These are phyloP conservation scores for Lithocarpus polystachyus DNA, from an alignment of 306 rosid genomes.

Conservation along the genomic window DNA sequence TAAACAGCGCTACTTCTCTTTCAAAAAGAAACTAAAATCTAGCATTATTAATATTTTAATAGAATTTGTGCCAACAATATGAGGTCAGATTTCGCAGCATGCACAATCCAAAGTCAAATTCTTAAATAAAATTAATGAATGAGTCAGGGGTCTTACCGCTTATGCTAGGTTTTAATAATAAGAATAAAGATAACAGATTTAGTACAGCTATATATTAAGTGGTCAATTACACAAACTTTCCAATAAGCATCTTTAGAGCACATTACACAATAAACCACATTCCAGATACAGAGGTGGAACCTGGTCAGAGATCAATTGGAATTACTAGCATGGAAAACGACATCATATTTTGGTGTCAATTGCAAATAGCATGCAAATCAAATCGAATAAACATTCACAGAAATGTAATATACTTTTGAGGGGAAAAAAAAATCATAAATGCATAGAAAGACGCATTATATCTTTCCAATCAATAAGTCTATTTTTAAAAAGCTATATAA, in stretches of 20 bases:
- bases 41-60: too few species aligned
- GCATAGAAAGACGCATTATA: too few species aligned
- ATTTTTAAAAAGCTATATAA: too few species aligned
- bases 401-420: too few species aligned
- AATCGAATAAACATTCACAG: too few species aligned
- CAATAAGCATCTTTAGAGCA: slow-evolving; percentile 7
- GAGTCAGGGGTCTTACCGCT: background rate
- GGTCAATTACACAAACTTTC: slow-evolving; percentile 6
- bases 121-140: background rate
- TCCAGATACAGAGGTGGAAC: background rate
- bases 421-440: background rate
- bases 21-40: too few species aligned
- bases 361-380: background rate
- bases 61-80: background rate
- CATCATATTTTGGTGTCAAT: slow-evolving; percentile 5
- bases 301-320: background rate
- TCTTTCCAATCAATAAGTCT: too few species aligned
- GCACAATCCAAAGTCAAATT: background rate
- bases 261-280: slow-evolving; percentile 4
- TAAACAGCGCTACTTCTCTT: too few species aligned
- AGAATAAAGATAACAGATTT: too few species aligned
- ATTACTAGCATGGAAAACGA: background rate
- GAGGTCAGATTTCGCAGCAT: background rate
- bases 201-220: background rate
- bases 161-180: background rate